phyloP scores from a whole-genome alignment of 2,329 filamentous ascomycete species.

The Tothia fuscella region DNA sequence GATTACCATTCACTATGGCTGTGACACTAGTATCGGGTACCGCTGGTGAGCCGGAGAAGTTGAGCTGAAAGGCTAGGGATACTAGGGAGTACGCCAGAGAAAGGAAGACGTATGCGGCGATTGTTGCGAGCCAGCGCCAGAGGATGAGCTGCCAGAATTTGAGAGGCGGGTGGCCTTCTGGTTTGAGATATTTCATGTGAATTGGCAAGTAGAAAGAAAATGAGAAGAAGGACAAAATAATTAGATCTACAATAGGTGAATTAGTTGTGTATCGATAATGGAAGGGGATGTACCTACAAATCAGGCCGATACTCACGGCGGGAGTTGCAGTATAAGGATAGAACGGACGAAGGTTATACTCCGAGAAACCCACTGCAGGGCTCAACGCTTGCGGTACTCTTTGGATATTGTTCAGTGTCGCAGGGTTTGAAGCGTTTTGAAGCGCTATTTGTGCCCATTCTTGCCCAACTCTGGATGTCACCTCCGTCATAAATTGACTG shows the following conservation, averaged over 20 bases:
- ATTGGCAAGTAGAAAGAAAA: conserved; percentile 54
- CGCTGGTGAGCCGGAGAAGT: conserved; percentile 36
- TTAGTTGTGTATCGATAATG: not conserved
- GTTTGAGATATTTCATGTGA: conserved; percentile 46
- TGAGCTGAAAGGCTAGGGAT: conserved; percentile 50
- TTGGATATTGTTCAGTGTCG: conserved; percentile 31
- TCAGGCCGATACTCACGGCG: conserved; percentile 49
- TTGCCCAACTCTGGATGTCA: conserved; percentile 37
- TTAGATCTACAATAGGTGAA: conserved; percentile 31
- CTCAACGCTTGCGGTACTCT: conserved; percentile 40
- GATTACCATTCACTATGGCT: conserved; percentile 25
- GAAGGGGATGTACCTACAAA: conserved; percentile 27
- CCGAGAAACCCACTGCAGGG: conserved; percentile 44
- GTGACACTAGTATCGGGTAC: conserved; percentile 33
- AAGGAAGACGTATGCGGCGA: conserved; percentile 48
- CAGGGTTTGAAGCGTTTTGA: conserved; percentile 29
- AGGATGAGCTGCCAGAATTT: conserved; percentile 46
- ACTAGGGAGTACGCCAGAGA: conserved; percentile 53
- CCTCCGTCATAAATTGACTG: conserved; percentile 33
- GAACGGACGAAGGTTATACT: conserved; percentile 49
- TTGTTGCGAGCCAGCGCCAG: conserved; percentile 46
- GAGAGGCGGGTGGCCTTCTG: conserved; percentile 44
- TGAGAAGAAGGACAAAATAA: conserved; percentile 56
- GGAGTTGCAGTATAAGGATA: conserved; percentile 42
- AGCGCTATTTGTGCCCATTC: conserved; percentile 31